These are phyloP conservation scores for Salvia hispanica DNA, from an alignment of 257 asterid genomes.

Conservation along the genomic window DNA sequence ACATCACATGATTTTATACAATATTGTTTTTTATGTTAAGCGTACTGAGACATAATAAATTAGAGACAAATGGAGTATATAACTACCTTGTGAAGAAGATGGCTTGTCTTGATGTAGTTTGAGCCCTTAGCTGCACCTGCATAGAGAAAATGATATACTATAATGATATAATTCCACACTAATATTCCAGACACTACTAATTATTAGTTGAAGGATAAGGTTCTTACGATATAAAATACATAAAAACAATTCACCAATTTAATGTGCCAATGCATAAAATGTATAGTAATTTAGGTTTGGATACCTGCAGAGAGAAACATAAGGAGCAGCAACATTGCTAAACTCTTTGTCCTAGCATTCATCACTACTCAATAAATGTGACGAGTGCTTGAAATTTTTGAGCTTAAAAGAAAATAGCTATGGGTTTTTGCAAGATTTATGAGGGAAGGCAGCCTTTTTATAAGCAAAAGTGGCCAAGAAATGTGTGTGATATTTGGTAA, in stretches of 20 bases:
- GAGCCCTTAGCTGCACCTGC: slow-evolving; percentile 31
- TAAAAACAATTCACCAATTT: no score
- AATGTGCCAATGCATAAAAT: no score
- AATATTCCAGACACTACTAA: no score
- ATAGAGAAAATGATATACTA: no score
- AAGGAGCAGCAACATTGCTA: slow-evolving; percentile 38
- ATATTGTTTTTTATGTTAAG: no score
- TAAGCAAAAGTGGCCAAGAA: slow-evolving; percentile 37
- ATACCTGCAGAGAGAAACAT: slow-evolving; percentile 46
- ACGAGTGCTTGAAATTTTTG: not conserved
- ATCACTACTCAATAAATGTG: slow-evolving; percentile 22
- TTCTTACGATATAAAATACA: no score
- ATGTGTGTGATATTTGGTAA: slow-evolving; percentile 31
- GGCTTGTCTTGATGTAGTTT: slow-evolving; percentile 26
- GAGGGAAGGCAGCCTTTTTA: slow-evolving; percentile 41
- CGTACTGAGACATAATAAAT: no score
- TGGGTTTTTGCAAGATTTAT: slow-evolving; percentile 5
- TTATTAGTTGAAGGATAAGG: no score
- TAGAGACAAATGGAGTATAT: no score
- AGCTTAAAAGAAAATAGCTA: slow-evolving; percentile 5
- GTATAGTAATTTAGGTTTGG: no score
- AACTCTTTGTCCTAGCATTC: slow-evolving; percentile 42
- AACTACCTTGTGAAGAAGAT: slow-evolving; percentile 32
- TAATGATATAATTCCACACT: no score
- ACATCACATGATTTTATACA: no score